Evolutionary conservation across 352 stramenopile genomes (phyloP).

Genomic region (Blastocystis sp.): DNA sequence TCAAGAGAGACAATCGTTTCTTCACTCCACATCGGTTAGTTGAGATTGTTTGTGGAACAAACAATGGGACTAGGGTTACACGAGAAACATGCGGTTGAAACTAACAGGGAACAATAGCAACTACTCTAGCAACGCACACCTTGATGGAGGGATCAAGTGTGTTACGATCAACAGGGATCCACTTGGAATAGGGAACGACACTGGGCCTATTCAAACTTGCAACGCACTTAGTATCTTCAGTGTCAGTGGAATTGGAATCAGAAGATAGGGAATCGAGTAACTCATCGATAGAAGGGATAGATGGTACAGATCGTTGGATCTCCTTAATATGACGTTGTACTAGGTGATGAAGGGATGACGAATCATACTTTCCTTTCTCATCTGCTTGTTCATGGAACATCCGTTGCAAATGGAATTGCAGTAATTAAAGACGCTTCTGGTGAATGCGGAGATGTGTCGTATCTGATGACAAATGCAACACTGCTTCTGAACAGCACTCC

Average conservation of each 20-base stretch:
- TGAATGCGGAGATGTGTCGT: background rate
- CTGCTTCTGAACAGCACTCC: background rate
- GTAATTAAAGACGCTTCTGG: background rate
- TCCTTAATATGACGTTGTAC: background rate
- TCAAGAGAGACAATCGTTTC: background rate
- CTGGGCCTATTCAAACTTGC: background rate
- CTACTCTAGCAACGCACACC: background rate
- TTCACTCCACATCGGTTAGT: background rate
- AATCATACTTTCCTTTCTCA: background rate
- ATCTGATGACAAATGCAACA: background rate
- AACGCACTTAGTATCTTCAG: background rate
- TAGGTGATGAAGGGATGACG: background rate
- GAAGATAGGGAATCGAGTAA: background rate
- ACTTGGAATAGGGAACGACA: background rate
- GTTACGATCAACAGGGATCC: background rate
- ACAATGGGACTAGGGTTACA: background rate
- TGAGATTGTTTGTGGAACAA: background rate
- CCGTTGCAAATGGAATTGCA: background rate
- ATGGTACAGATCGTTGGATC: background rate
- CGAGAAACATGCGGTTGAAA: background rate
- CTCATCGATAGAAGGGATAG: background rate
- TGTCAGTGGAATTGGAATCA: background rate
- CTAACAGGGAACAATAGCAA: background rate
- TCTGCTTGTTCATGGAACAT: background rate
- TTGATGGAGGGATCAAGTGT: background rate